Evolutionary conservation across 805 yeast genomes (phyloP).

Genomic region (Candida glaebosa): DNA sequence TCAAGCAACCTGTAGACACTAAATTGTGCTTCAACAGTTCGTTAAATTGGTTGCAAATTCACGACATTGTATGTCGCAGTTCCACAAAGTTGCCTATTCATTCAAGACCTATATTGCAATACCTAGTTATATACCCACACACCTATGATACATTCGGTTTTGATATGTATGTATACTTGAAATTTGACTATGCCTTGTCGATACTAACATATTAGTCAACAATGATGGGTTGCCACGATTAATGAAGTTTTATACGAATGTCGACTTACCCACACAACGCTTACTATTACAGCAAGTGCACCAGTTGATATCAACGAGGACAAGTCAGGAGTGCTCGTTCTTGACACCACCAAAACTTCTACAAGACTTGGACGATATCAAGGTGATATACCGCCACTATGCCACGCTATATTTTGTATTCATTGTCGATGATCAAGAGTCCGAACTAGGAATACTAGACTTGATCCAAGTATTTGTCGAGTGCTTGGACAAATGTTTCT

Average conservation of each 20-base stretch:
- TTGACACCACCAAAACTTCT: constrained; percentile 83
- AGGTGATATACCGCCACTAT: constrained; percentile 89
- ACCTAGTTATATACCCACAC: no score
- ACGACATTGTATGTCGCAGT: no score
- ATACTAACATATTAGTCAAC: constrained; percentile 55
- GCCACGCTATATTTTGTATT: constrained; percentile 96
- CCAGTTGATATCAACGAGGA: constrained; percentile 67
- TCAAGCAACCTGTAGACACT: no score
- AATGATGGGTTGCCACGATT: constrained; percentile 87
- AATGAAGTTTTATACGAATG: constrained; percentile 88
- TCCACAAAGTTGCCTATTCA: no score
- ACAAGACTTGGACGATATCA: constrained; percentile 66
- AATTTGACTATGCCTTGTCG: not conserved
- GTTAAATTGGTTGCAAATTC: no score
- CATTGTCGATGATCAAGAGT: constrained; percentile 92
- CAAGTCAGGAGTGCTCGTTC: constrained; percentile 79
- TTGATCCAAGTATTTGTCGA: constrained; percentile 96
- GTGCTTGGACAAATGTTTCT: constrained; percentile 87
- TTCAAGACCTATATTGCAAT: no score
- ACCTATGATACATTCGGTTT: constrained; percentile 87
- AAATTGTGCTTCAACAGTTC: no score
- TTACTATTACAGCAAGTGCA: constrained; percentile 77
- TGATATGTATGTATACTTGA: constrained; percentile 58
- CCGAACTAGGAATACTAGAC: constrained; percentile 90
- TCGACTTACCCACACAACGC: constrained; percentile 80